Evolutionary conservation across 768 basidiomycete genomes (phyloP).

Genomic region (Suillus sp.): DNA sequence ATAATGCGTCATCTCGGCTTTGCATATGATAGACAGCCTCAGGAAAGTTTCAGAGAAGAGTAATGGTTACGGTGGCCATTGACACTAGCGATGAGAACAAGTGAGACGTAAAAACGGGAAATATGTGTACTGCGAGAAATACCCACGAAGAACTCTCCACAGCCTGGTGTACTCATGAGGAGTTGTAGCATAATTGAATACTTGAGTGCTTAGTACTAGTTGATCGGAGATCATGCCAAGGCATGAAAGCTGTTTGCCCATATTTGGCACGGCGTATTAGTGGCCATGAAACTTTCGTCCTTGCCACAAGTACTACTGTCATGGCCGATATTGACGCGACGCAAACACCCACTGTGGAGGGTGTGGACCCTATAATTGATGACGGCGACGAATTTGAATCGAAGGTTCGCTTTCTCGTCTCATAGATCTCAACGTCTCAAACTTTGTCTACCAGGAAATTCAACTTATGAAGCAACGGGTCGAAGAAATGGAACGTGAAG

Average conservation of each 20-base stretch:
- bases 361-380: slow-evolving; percentile 40
- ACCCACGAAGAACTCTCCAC: not conserved
- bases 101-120: not conserved
- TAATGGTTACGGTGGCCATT: not conserved
- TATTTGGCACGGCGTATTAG: slow-evolving; percentile 25
- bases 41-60: not conserved
- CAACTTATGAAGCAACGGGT: slow-evolving; percentile 89
- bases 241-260: slow-evolving; percentile 22
- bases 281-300: slow-evolving; percentile 28
- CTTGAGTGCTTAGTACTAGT: not conserved
- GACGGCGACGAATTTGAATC: slow-evolving; percentile 68
- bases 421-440: slow-evolving; percentile 19
- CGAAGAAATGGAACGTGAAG: slow-evolving; percentile 92
- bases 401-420: slow-evolving; percentile 41
- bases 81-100: not conserved
- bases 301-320: slow-evolving; percentile 21
- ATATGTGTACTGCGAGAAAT: not conserved
- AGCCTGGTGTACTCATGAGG: not conserved
- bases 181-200: not conserved
- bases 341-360: slow-evolving; percentile 40
- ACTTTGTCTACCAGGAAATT: slow-evolving; percentile 64
- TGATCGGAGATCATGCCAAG: not conserved
- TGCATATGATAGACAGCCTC: not conserved
- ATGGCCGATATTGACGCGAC: slow-evolving; percentile 58
- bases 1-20: slow-evolving; percentile 1